These are phyloP conservation scores for Ocimum tenuiflorum DNA, from an alignment of 257 asterid genomes.

Conservation along the genomic window DNA sequence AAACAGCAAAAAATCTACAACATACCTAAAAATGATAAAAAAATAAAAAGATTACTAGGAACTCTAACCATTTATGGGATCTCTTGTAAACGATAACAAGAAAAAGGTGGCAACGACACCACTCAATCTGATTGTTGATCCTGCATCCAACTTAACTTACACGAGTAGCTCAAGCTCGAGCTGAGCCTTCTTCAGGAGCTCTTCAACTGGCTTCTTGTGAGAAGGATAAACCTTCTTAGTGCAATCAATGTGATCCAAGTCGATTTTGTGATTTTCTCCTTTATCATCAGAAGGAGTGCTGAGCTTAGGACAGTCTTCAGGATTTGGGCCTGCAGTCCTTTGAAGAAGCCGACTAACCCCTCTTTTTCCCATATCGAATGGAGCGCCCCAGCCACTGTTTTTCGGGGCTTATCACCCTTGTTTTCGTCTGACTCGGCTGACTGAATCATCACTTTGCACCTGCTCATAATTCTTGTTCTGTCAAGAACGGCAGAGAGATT, in stretches of 20 bases:
- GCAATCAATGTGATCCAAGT: constrained; percentile 74
- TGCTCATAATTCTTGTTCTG: constrained; percentile 13
- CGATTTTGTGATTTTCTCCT: constrained; percentile 75
- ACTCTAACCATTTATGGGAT: no score
- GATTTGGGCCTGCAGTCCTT: constrained; percentile 82
- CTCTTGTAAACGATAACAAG: no score
- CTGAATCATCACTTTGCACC: constrained; percentile 91
- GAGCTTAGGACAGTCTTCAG: constrained; percentile 82
- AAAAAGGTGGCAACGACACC: no score
- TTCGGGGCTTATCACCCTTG: constrained; percentile 32
- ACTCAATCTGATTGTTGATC: neutral
- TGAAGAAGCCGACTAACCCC: constrained; percentile 71
- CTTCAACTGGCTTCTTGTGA: constrained; percentile 48
- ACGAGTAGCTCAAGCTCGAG: no score
- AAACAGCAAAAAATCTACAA: neutral
- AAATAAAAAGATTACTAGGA: neutral
- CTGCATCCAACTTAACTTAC: neutral
- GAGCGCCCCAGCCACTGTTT: constrained; percentile 51
- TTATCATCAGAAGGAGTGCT: constrained; percentile 78
- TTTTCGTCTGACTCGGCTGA: constrained; percentile 61
- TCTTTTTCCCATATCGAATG: constrained; percentile 62
- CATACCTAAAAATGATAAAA: neutral
- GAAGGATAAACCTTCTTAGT: constrained; percentile 40
- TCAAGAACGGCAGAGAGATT: neutral
- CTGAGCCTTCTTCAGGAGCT: constrained; percentile 32